Base-by-base conservation (phyloP, 2,329 filamentous ascomycete species). In the Cytospora mali region DNA sequence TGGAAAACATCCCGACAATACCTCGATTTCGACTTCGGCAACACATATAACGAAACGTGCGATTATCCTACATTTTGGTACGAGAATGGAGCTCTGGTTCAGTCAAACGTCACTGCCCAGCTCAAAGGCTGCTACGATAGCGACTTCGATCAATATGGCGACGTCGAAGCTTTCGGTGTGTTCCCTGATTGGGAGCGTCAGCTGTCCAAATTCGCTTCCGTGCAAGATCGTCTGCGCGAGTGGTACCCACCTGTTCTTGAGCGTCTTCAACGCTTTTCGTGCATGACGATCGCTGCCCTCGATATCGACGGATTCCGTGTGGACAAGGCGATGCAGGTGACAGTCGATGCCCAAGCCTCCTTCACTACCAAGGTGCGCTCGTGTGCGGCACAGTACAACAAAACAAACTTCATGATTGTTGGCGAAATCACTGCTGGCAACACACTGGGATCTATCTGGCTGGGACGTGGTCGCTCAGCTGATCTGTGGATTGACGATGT, bases 261-360 rank as follows among this genome's bases (percentile, higher is more conserved):
- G 54, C 84, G 83, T 68, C 74, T 88, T 58, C 80, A 82, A 64
- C 79, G 81, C 50, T 86, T 87, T 68, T 86, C 84, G 2, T 88
- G 86, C 72, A 83, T 88, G 72, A 79, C 84, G 49, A 86, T 88
- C 62, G 74, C 77, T 23, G 83, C 81, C 64, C 77, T 88, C 23
- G 86, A 88, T 69, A 84, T 88, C 60, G 86, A 88, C 69, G 86
- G 86, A 0, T 87, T 86, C 68, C 82, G 86, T 53, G 85, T 86
- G 72, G 86, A 88, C 72, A 88, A 88, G 72, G 86, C 84, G 3
- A 83, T 84, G 27, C 85, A 88, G 55, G 66, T 69, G 16, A 87
- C 86, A 0, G 79, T 86, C 14, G 86, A 88, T 69, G 81, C 84
- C 2, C 77, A 85, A 59, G 84, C 78, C 11, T 79, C 84, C 55